These are phyloP conservation scores for Paracoccidioides brasiliensis DNA, from an alignment of 2,329 filamentous ascomycete species.

Conservation along the genomic window DNA sequence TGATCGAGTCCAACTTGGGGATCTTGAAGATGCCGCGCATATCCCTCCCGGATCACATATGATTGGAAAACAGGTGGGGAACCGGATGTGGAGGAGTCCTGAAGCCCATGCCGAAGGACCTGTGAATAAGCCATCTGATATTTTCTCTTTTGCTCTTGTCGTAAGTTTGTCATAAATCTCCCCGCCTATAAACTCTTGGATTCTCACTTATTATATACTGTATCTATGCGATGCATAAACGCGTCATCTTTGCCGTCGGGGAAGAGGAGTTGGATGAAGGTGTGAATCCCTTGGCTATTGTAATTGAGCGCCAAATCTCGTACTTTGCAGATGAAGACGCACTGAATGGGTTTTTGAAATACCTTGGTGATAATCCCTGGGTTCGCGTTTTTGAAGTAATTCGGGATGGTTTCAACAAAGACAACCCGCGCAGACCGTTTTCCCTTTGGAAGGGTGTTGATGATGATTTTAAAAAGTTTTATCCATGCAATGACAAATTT, in stretches of 20 bases:
- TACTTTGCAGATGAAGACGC: constrained; percentile 35
- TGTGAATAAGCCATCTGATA: constrained; percentile 21
- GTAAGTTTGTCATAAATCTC: constrained; percentile 10
- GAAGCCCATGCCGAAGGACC: constrained; percentile 19
- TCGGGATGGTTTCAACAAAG: constrained; percentile 27
- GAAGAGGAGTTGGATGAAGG: constrained; percentile 22
- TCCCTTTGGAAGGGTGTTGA: constrained; percentile 27
- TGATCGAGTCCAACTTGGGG: constrained; percentile 15
- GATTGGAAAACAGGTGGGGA: constrained; percentile 14
- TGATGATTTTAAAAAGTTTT: constrained; percentile 19
- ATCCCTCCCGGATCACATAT: constrained; percentile 11
- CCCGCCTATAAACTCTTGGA: not conserved
- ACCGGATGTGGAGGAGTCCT: constrained; percentile 25
- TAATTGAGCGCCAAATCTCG: constrained; percentile 36
- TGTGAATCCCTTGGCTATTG: constrained; percentile 26
- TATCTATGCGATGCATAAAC: constrained; percentile 34
- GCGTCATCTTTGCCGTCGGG: constrained; percentile 30
- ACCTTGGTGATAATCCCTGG: constrained; percentile 32
- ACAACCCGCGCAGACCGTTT: constrained; percentile 34
- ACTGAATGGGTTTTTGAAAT: constrained; percentile 29
- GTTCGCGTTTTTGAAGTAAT: constrained; percentile 26
- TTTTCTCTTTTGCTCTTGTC: constrained; percentile 26
- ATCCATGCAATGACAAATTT: constrained; percentile 21
- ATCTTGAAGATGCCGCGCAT: constrained; percentile 16
- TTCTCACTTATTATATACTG: constrained; percentile 20